Base-by-base conservation (phyloP, 495 filamentous ascomycete genomes). In the Podospora pseudopauciseta region DNA sequence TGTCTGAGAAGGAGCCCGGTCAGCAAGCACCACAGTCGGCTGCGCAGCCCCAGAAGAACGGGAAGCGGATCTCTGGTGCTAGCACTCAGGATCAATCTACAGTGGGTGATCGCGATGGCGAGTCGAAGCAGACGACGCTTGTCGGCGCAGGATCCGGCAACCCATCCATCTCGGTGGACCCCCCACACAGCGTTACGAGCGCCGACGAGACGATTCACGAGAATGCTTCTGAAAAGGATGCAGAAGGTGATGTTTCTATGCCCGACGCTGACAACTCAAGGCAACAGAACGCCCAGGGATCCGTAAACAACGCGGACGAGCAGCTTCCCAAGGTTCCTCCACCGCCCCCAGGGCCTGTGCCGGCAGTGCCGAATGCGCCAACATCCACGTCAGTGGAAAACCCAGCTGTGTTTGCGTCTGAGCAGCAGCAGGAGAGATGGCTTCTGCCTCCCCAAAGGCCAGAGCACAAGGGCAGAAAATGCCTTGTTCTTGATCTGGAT, bases 401-500 rank as follows among this genome's bases (percentile, higher is more conserved):
- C 63, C 64, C 72, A 59, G 73, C 79, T 11, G 74, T 69, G 30
- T 65, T 78, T 5, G 74, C 72, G 60, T 70, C 72, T 20, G 81
- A 82, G 16, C 80, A 84, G 68, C 70, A 81, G 79, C 49, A 90
- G 66, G 30, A 32, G 13, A 89, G 90, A 71, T 96, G 85, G 81
- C 82, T 99, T 34, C 80, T 98, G 62, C 92, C 92, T 18, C 91
- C 94, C 11, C 82, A 93, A 60, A 80, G 87, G 19, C 89, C 93
- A 16, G 88, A 89, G 69, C 86, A 95, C 71, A 87, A 89, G 68
- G 91, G 92, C 26, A 89, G 90, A 74, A 99, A 99, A 78, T 98
- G 96, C 74, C 82, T 99, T 57, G 94, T 99, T 18, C 84, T 99
- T 27, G 95, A 99, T 81, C 81, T 99, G 59, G 95, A 99, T 71